Base-by-base conservation (phyloP, 202 grass and related monocot species). In the Carex arenaria region DNA sequence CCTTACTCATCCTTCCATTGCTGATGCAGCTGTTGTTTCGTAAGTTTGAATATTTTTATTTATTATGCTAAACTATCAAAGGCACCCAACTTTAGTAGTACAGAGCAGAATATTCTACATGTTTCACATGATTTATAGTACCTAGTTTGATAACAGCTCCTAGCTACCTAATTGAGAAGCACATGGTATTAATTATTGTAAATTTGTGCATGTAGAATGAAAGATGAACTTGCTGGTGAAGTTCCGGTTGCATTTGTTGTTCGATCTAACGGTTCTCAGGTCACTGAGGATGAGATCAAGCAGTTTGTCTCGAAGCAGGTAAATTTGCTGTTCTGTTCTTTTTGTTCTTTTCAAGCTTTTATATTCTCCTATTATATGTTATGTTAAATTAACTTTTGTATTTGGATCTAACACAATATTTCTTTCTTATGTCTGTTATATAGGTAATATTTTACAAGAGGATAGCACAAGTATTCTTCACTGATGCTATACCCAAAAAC, bases 401-500 rank as follows among this genome's bases (percentile, higher is more conserved):
- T 31, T 82, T 67, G 34, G 2, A 18, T 80, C 54, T 64, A 80
- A 59, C 1, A 10, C 30, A 8, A 72, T 14, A 42, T 56, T 19
- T 15, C 56, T 40, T 57, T 49, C 3, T 3, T 20, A 62, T 61
- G 18, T 12, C 13, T 32, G 71, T 86, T 66, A 1, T 67, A 15
- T 85, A 96, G 93, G 93, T 96, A 6, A 89, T 96, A n/a, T 96
- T 96, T 85, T 96, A 96, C 87, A 93, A 96, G 61, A 96, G 93
- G 55, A 93, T 96, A 42, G 70, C 64, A 66, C 88, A 87, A 84
- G 93, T 93, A 32, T 96, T 96, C 89, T 96, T 96, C 38, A 80
- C 80, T 0, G 87, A 93, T 8, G 66, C 90, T 10, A 89, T 96
- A 52, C 93, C 90, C 0, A 95, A 96, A 71, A 92, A 89, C 30